Evolutionary conservation across 2,329 filamentous ascomycete species (phyloP).

Genomic region (Atkinsonella texensis): DNA sequence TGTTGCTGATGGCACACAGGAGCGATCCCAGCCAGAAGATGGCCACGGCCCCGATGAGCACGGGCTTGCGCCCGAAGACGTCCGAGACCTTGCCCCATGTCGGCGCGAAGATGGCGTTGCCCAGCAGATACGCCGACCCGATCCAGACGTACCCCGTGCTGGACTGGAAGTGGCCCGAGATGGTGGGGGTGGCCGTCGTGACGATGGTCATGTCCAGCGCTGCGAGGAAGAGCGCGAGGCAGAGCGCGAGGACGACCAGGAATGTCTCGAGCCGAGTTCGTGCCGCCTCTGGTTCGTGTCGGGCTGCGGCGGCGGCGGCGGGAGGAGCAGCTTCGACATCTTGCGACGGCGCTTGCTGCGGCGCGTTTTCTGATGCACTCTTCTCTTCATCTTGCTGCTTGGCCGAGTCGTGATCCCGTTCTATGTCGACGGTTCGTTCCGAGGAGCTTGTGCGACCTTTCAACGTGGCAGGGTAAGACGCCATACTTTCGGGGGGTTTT

Average conservation of each 20-base stretch:
- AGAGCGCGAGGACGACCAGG: slow-evolving; percentile 29
- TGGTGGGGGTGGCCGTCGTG: slow-evolving; percentile 55
- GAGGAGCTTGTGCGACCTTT: slow-evolving; percentile 18
- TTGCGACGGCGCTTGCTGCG: slow-evolving; percentile 3
- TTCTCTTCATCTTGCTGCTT: background rate
- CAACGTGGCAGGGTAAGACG: slow-evolving; percentile 4
- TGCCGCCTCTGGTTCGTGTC: slow-evolving; percentile 18
- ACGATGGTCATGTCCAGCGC: slow-evolving; percentile 51
- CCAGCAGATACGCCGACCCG: slow-evolving; percentile 60
- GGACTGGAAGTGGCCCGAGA: slow-evolving; percentile 50
- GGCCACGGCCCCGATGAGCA: slow-evolving; percentile 36
- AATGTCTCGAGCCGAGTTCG: slow-evolving; percentile 27
- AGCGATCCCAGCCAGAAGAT: slow-evolving; percentile 44
- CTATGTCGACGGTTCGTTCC: slow-evolving; percentile 17
- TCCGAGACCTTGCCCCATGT: slow-evolving; percentile 57
- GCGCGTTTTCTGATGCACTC: background rate
- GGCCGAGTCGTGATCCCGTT: slow-evolving; percentile 9
- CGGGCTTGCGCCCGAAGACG: slow-evolving; percentile 45
- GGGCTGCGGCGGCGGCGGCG: background rate
- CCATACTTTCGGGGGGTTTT: slow-evolving; percentile 1
- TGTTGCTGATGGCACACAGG: slow-evolving; percentile 36
- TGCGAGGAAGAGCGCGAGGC: slow-evolving; percentile 37
- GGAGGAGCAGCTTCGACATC: slow-evolving; percentile 6
- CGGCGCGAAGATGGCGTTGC: slow-evolving; percentile 52
- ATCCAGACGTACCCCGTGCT: slow-evolving; percentile 67